Evolutionary conservation across 1,139 yeast genomes (phyloP), one percentile per base, ranked within the genome.

Genomic region (Debaryomyces robertsiae): DNA sequence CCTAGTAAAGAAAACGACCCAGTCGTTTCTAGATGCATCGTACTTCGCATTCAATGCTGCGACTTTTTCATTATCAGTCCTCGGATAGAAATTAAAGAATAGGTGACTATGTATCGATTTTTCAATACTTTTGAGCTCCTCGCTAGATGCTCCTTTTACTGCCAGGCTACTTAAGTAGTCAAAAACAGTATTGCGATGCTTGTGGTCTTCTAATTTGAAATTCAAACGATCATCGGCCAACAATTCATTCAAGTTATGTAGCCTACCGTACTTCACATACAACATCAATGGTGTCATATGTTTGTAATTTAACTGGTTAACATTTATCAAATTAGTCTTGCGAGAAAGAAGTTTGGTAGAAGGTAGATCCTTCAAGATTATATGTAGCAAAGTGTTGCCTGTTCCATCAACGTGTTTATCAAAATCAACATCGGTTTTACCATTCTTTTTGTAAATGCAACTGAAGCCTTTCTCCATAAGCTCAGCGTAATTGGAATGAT

Each of bases 311-410:
- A 76, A 61, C 49, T 73, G 77, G 55, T 91, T 89, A 5, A 89
- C 69, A 54, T 88, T 77, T 9, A 70, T 47, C 30, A 79, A 50
- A 14, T 68, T 62, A 19, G 63, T 43, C 30, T 59, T 53, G 13
- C 60, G 57, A 9, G 65, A 48, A 18, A 77, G 53, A 14, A 77
- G 49, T 30, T 59, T 54, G 1, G 75, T 63, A 37, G 59, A 55
- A 3, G 77, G 57, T 10, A 85, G 52, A 5, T 73, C 67, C 19
- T 67, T 65, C 23, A 80, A 58, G 6, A 88, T 66, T 3, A 87
- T 76, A 61, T 93, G 98, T 28, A 93, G 65, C 6, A 91, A 57
- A 0, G 93, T 80, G 53, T 90, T 89, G 0, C 94, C 94, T 43
- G 78, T 73, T 18, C 65, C 66, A 56, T 91, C 98, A 14, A 79